Base-by-base conservation (phyloP, 805 yeast species). In the Lipomyces mesembrius region DNA sequence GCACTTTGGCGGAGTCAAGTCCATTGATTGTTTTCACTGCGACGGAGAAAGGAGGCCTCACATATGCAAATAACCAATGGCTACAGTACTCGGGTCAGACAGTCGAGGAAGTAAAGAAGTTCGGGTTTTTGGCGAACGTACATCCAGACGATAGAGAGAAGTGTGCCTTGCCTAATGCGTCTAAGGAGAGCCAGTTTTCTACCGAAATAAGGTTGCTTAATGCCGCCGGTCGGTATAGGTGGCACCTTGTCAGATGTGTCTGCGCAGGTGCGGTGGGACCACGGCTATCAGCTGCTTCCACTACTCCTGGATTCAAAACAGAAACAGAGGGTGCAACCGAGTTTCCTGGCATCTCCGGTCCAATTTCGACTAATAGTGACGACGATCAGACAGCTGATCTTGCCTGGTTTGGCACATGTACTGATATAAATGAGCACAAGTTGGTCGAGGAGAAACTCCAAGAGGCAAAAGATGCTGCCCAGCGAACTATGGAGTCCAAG, bases 401-500 rank as follows among this genome's bases (percentile, higher is more conserved):
- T 2, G 46, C 72, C 7, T 77, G 78, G 77, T 75, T 77, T 64
- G 79, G 79, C 5, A 75, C 78, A 11, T 74, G 76, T 53, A 77
- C 79, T 3, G 78, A 77, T 66, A 77, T 77, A 57, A 72, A 77
- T 51, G 77, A 75, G 64, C 79, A 77, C 55, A 76, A 75, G 68
- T 56, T 74, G 61, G 71, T 75, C 8, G 78, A 77, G 60, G 76
- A 77, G 67, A 77, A 76, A 54, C 68, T 77, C 9, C 66, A 75
- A 56, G 77, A 74, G 59, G 78, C 79, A 39, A 77, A 77, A 62
- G 76, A 75, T 56, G 75, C 76, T 7, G 79, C 79, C n/a, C 79
- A 77, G 64, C 62, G 75, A 32, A 73, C 77, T 2, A 75, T 77
- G 66, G 77, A 76, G 60, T 71, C 76, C 34, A 83, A 83, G 73